A percentile compares a stretch with the other conserved stretches of the same genome.
Evolutionary conservation across 2,329 filamentous ascomycete species (phyloP).

Genomic region (Trichoderma harzianum): DNA sequence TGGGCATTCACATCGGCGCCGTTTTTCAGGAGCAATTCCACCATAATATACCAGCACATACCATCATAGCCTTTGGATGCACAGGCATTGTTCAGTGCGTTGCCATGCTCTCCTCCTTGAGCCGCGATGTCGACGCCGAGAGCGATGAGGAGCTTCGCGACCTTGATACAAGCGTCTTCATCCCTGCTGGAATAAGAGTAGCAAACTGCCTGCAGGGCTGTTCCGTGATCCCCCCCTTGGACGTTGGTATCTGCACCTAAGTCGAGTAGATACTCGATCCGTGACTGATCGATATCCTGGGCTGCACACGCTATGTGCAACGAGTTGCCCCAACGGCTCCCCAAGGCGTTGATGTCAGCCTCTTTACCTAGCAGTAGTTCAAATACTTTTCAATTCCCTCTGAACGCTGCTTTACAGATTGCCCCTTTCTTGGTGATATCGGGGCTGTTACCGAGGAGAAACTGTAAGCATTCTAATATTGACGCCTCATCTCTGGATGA

Average conservation of each 20-base stretch:
- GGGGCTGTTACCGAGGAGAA: not conserved
- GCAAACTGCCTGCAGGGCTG: not conserved
- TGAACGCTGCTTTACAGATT: not conserved
- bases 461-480: not conserved
- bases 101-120: not conserved
- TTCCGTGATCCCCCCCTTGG: not conserved
- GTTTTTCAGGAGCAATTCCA: not conserved
- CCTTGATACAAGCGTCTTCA: not conserved
- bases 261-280: not conserved
- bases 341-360: not conserved
- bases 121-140: not conserved
- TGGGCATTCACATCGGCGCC: not conserved
- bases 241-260: not conserved
- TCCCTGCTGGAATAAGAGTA: not conserved
- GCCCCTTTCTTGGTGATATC: not conserved
- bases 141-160: not conserved
- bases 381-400: not conserved
- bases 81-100: not conserved
- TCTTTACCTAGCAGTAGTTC: not conserved
- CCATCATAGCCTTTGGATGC: not conserved
- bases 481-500: not conserved
- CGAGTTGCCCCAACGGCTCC: not conserved
- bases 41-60: not conserved
- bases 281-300: not conserved
- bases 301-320: not conserved